These are phyloP conservation scores for Bombardia bombarda DNA, from an alignment of 495 filamentous ascomycete genomes.

Conservation along the genomic window DNA sequence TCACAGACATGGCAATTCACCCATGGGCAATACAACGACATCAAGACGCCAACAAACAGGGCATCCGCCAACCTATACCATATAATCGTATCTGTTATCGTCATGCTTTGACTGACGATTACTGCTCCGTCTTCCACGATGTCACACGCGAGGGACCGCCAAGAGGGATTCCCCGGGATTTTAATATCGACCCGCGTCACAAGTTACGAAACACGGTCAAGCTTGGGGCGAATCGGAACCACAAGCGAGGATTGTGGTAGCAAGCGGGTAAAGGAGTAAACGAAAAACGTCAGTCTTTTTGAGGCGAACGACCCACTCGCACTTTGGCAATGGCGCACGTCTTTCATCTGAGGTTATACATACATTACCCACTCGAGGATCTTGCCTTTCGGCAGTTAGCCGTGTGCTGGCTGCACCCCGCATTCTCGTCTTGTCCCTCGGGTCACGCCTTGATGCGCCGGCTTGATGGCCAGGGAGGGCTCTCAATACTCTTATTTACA, in stretches of 20 bases:
- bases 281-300: too few relatives aligned
- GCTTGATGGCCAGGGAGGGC: too few relatives aligned
- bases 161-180: constrained; percentile 1
- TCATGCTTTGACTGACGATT: background rate
- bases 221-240: background rate
- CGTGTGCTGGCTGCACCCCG: too few relatives aligned
- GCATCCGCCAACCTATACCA: background rate
- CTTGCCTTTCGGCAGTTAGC: too few relatives aligned
- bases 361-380: too few relatives aligned
- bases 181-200: background rate
- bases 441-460: too few relatives aligned
- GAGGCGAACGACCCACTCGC: too few relatives aligned
- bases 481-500: too few relatives aligned
- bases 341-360: too few relatives aligned
- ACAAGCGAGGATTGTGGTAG: background rate
- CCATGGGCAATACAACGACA: background rate
- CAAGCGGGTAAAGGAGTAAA: too few relatives aligned
- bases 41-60: background rate
- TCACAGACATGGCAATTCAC: background rate
- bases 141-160: background rate
- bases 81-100: background rate
- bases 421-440: too few relatives aligned
- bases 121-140: background rate
- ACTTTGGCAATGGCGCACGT: too few relatives aligned
- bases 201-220: background rate